Evolutionary conservation across 2,329 filamentous ascomycete species (phyloP).

Genomic region (Elsinoe perseae): DNA sequence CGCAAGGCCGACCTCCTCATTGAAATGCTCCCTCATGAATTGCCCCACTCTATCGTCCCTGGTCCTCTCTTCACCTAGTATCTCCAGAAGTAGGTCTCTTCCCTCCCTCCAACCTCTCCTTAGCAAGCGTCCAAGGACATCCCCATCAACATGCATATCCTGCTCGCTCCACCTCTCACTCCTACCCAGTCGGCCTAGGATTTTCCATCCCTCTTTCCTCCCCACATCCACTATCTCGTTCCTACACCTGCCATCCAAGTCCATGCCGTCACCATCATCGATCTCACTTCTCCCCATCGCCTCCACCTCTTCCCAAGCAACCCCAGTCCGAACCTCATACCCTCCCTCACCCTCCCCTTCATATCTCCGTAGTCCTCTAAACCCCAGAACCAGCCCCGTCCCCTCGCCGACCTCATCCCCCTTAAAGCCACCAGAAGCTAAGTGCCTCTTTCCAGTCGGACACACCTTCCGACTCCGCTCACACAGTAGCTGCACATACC

Average conservation of each 20-base stretch:
- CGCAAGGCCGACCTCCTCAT: conserved; percentile 22
- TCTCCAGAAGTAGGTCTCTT: conserved; percentile 18
- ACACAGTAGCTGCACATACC: conserved; percentile 61
- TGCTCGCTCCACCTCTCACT: conserved; percentile 16
- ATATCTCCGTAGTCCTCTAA: conserved; percentile 16
- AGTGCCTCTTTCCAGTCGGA: conserved; percentile 20
- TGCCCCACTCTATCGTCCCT: conserved; percentile 23
- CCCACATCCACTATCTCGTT: conserved; percentile 19
- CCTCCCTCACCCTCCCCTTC: conserved; percentile 25
- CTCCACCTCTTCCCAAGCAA: background rate
- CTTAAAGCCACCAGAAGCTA: conserved; percentile 18
- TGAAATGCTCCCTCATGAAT: conserved; percentile 29
- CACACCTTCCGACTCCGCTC: conserved; percentile 29
- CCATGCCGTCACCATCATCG: conserved; percentile 25
- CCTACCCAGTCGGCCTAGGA: conserved; percentile 19
- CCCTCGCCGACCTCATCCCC: conserved; percentile 18
- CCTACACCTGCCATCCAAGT: conserved; percentile 19
- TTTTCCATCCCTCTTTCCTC: conserved; percentile 23
- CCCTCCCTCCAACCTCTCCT: conserved; percentile 22
- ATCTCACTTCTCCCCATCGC: conserved; percentile 18
- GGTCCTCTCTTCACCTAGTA: conserved; percentile 21
- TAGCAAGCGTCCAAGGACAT: conserved; percentile 32
- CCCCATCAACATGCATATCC: conserved; percentile 37
- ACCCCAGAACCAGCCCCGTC: conserved; percentile 23
- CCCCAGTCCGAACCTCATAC: conserved; percentile 16